Base-by-base conservation (phyloP, 768 basidiomycete genomes). In the Cubamyces lactineus region DNA sequence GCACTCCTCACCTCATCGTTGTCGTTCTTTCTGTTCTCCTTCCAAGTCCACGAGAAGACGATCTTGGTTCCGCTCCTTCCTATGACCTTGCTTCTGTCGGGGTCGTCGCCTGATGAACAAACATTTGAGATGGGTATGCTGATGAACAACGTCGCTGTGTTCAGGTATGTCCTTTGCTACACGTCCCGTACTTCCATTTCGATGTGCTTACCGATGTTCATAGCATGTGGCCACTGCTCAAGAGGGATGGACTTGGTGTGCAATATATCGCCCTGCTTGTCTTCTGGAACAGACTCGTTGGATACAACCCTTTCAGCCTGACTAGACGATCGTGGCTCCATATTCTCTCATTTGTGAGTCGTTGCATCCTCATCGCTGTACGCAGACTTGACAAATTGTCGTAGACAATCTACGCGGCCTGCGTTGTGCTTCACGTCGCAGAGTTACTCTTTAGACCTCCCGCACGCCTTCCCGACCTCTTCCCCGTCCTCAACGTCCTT, bases 41-140 rank as follows among this genome's bases (percentile, higher is more conserved):
- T 96, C 75, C 95, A 97, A 70, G 95, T 96, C 41, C 96, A 97
- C 73, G 96, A 98, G 74, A 98, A 97, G 79, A 88, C 89, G 3
- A 91, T 98, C 42, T 72, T 97, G 17, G 71, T 98, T 1, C 94
- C 95, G 3, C 79, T 98, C 21, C 73, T 98, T 65, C 96, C 96
- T 0, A 78, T 95, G 28, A 92, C 88, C 0, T 79, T 98, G 17
- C 79, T 96, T 16, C 79, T 96, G 55, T 88, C 82, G 5, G 79
- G 78, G 3, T 65, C 79, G 2, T 80, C 82, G 61, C 86, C 87
- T 2, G 66, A 53, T 16, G 64, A 68, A 42, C 57, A 59, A 30
- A 74, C 84, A 1, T 92, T 86, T 77, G 83, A 85, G 57, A 86
- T 89, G 80, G 89, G 88, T 2, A 82, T 82, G 2, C 73, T 94